Percentiles rank a stretch among this genome's conserved stretches.
phyloP scores from a whole-genome alignment of 148 eudicot genomes.

The Nepenthes mirabilis region DNA sequence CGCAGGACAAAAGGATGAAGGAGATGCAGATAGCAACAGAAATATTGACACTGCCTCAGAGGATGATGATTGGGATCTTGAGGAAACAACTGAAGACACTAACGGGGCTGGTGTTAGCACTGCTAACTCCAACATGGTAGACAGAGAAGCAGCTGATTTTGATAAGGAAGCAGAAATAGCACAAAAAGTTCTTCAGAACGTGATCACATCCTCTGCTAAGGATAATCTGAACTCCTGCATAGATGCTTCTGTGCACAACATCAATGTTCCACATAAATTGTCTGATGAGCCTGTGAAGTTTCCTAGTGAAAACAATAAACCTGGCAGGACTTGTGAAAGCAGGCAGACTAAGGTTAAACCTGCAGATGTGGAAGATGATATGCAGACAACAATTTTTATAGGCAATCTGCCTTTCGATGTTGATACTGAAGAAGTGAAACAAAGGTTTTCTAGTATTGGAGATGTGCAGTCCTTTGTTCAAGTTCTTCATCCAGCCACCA shows the following conservation, averaged over 20 bases:
- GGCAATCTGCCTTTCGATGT: slow-evolving; percentile 83
- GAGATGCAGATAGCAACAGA: slow-evolving; percentile 26
- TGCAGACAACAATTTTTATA: slow-evolving; percentile 65
- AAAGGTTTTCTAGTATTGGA: slow-evolving; percentile 79
- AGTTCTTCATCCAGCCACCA: slow-evolving; percentile 78
- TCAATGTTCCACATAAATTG: slow-evolving; percentile 9
- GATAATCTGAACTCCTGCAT: slow-evolving; percentile 15
- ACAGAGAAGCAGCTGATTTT: slow-evolving; percentile 37
- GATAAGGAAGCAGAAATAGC: slow-evolving; percentile 76
- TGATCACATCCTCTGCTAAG: slow-evolving; percentile 45
- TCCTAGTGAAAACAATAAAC: slow-evolving; percentile 10
- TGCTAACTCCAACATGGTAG: slow-evolving; percentile 28
- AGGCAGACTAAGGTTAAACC: slow-evolving; percentile 14
- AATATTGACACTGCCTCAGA: slow-evolving; percentile 36
- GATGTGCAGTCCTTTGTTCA: slow-evolving; percentile 65
- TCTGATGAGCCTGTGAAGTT: slow-evolving; percentile 12
- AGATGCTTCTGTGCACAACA: slow-evolving; percentile 10
- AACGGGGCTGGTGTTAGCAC: slow-evolving; percentile 21
- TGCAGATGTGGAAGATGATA: slow-evolving; percentile 40
- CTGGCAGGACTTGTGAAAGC: slow-evolving; percentile 12
- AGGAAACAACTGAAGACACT: slow-evolving; percentile 19
- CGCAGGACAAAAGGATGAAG: slow-evolving; percentile 30
- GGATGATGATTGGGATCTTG: slow-evolving; percentile 27
- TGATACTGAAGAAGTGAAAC: slow-evolving; percentile 74
- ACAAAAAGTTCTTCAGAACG: slow-evolving; percentile 63